Evolutionary conservation across 805 yeast genomes (phyloP).

Genomic region (Blastobotrys robertii): DNA sequence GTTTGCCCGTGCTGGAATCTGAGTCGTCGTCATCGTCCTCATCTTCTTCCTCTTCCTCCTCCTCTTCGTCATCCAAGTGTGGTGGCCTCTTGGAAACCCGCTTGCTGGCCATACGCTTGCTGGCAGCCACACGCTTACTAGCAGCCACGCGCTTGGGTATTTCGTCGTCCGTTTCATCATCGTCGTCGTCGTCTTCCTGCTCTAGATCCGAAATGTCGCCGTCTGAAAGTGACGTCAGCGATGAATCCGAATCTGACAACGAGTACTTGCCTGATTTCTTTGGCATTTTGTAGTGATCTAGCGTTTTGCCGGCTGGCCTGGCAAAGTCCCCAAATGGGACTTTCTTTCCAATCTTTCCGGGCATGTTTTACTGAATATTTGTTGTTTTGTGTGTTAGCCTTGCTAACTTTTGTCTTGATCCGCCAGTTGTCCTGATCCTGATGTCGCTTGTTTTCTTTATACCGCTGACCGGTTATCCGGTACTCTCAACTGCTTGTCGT

Average conservation of each 20-base stretch:
- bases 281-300: conserved; percentile 6
- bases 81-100: conserved; percentile 27
- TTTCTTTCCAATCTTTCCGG: neutral
- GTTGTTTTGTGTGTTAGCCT: too few relatives aligned
- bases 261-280: neutral
- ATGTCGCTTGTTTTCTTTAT: neutral
- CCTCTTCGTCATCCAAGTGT: conserved; percentile 32
- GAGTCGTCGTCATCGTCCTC: conserved; percentile 22
- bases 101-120: conserved; percentile 26
- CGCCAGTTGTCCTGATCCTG: neutral
- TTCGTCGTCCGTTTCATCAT: conserved; percentile 2
- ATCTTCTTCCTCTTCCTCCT: conserved; percentile 33
- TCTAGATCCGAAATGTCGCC: neutral
- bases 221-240: conserved; percentile 1
- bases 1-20: conserved; percentile 5
- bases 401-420: neutral
- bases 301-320: conserved; percentile 9
- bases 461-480: neutral
- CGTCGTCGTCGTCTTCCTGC: conserved; percentile 5
- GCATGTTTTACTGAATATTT: too few relatives aligned
- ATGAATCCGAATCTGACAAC: conserved; percentile 5
- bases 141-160: neutral
- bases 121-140: neutral
- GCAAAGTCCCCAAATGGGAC: neutral
- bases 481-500: neutral